Evolutionary conservation across 2,329 filamentous ascomycete genomes (phyloP).

Genomic region (Neospermospora avenae): DNA sequence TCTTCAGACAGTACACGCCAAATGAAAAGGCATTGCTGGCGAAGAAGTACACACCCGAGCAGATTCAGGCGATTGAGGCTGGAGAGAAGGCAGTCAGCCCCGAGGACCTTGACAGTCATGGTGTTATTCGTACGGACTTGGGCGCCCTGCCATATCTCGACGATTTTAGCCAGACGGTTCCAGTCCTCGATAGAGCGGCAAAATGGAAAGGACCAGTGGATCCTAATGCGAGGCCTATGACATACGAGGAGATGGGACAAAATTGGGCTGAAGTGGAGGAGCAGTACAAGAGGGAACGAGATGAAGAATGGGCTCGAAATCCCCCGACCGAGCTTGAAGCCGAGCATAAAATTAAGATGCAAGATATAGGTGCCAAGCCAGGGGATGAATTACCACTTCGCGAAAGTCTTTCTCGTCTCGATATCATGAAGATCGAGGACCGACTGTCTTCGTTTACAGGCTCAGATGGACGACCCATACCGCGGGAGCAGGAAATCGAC

Average conservation of each 20-base stretch:
- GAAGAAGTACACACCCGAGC: conserved; percentile 72
- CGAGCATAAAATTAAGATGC: neutral
- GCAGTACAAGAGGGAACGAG: conserved; percentile 19
- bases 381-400: neutral
- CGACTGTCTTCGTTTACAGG: conserved; percentile 25
- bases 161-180: conserved; percentile 74
- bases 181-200: conserved; percentile 70
- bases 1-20: conserved; percentile 44
- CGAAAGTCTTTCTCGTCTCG: conserved; percentile 16
- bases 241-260: conserved; percentile 56
- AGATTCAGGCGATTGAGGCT: conserved; percentile 77
- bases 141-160: conserved; percentile 75
- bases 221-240: conserved; percentile 50
- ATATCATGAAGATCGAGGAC: conserved; percentile 25
- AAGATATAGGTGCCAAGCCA: neutral
- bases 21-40: conserved; percentile 61
- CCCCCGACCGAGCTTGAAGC: neutral
- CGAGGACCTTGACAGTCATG: conserved; percentile 71
- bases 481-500: conserved; percentile 13
- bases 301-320: conserved; percentile 5
- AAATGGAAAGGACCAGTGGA: conserved; percentile 36
- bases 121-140: conserved; percentile 66
- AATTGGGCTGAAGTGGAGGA: conserved; percentile 38
- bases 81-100: conserved; percentile 74
- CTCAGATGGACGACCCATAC: conserved; percentile 23